Base-by-base conservation (phyloP, 208 protist genomes). In the Leishmania mexicana region DNA sequence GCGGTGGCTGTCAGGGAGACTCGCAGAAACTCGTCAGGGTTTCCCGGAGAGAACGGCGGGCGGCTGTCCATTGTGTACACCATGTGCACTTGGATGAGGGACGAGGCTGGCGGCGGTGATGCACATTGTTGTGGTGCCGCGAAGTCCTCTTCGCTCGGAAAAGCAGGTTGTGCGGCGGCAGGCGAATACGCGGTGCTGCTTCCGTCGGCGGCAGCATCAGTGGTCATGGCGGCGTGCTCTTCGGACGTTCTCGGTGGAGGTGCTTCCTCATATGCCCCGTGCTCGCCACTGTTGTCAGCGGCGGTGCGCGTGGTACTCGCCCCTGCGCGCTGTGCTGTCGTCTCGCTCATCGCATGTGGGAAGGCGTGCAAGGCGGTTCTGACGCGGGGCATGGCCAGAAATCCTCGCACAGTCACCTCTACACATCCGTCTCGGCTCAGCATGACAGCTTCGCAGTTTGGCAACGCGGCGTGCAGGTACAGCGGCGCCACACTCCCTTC, bases 61-160 rank as follows among this genome's bases (percentile, higher is more conserved):
- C 90, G 88, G 40, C 83, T 89, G 83, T 94, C 90, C 75, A 91
- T 89, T 28, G 87, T 89, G 85, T 92, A 94, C 45, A 85, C 76
- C 1, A 90, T 45, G 75, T 73, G 78, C 17, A 86, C 78, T 57
- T 82, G 64, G 38, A 89, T 87, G 10, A 86, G 49, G 17, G 80
- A 78, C n/a, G 84, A 80, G 17, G 47, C 53, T 15, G 49, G 19
- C 6, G 13, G 47, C 71, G 53, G 31, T 8, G 75, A 78, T n/a
- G 75, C n/a, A 17, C 35, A 4, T 6, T 40, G 53, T n/a, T 58
- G 49, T 45, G 53, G 53, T 24, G 73, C 31, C 3, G 73, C 51
- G 19, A 76, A 76, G 49, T 40, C 24, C 42, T 85, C 71, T n/a
- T 68, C 70, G 31, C 68, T 78, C 2, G 81, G 72, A 53, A 85